These are phyloP conservation scores for Magnaporthiopsis rhizophila DNA, from an alignment of 2,329 filamentous ascomycete species.

Conservation along the genomic window DNA sequence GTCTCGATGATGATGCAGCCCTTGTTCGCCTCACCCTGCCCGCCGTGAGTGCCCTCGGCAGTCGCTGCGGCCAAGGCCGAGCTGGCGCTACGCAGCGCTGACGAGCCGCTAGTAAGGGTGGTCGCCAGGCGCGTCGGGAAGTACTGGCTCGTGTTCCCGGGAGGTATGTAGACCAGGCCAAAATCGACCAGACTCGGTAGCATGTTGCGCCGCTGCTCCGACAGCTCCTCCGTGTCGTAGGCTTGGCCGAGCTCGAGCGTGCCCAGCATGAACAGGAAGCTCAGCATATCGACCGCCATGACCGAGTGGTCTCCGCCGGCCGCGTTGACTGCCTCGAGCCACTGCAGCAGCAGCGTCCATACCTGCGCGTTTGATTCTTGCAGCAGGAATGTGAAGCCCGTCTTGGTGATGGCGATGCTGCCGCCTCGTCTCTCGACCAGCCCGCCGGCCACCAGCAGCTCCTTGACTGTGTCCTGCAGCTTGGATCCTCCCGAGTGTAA, in stretches of 20 bases:
- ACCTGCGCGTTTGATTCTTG: conserved; percentile 96
- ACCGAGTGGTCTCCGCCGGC: conserved; percentile 36
- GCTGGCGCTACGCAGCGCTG: conserved; percentile 61
- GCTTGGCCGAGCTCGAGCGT: conserved; percentile 85
- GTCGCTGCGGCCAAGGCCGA: conserved; percentile 62
- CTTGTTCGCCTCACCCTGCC: conserved; percentile 37
- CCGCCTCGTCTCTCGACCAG: conserved; percentile 57
- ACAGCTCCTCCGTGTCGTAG: conserved; percentile 80
- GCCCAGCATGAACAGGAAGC: conserved; percentile 92
- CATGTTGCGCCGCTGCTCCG: conserved; percentile 76
- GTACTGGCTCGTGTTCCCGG: conserved; percentile 51
- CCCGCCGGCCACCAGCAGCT: conserved; percentile 70
- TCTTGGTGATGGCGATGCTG: conserved; percentile 71
- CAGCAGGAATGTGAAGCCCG: conserved; percentile 88
- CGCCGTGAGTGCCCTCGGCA: conserved; percentile 32
- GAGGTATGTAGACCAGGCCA: conserved; percentile 74
- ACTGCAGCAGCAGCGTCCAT: conserved; percentile 89
- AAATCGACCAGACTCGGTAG: conserved; percentile 87
- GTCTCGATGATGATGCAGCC: conserved; percentile 96
- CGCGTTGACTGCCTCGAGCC: conserved; percentile 65
- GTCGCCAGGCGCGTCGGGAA: conserved; percentile 93
- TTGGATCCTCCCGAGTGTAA: conserved; percentile 38
- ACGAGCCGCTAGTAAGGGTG: conserved; percentile 72
- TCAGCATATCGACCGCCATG: conserved; percentile 72
- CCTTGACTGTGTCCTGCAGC: conserved; percentile 73